A percentile compares a stretch with the other conserved stretches of the same genome.
These are phyloP conservation scores for Didymellaceae sp. DNA, from an alignment of 2,329 filamentous ascomycete species.

Conservation along the genomic window DNA sequence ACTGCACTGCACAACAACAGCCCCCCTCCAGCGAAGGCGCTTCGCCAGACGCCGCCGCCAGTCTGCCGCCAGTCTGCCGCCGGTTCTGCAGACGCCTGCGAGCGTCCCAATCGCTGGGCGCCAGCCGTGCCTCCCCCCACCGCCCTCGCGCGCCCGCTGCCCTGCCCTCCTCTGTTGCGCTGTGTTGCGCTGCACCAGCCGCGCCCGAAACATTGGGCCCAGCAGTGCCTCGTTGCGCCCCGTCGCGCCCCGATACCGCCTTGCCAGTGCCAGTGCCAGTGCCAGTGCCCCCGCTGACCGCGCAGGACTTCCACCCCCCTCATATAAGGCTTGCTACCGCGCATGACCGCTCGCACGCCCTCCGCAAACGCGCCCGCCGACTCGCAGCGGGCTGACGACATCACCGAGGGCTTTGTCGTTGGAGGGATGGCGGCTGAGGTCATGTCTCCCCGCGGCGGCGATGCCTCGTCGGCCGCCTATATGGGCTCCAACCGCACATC, in stretches of 20 bases:
- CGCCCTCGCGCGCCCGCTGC: conserved; percentile 40
- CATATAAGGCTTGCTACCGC: conserved; percentile 25
- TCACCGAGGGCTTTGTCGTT: conserved; percentile 37
- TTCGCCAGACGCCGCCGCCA: conserved; percentile 40
- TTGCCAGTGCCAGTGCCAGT: background rate
- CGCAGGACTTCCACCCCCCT: conserved; percentile 10
- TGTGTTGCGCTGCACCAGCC: background rate
- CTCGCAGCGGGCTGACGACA: conserved; percentile 38
- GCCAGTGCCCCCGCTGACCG: background rate
- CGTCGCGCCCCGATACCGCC: conserved; percentile 11
- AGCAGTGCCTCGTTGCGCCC: conserved; percentile 28
- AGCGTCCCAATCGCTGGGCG: conserved; percentile 33
- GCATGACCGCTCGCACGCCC: conserved; percentile 41
- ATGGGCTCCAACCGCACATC: conserved; percentile 49
- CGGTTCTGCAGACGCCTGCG: conserved; percentile 26
- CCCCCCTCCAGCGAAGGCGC: conserved; percentile 35
- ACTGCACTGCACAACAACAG: background rate
- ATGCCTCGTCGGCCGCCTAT: conserved; percentile 39
- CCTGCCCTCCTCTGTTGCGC: conserved; percentile 22
- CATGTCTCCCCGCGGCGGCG: conserved; percentile 44
- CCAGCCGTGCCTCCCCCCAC: too few species aligned
- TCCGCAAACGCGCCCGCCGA: conserved; percentile 26
- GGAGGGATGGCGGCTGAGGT: conserved; percentile 49
- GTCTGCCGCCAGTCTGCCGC: conserved; percentile 14
- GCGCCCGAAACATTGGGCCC: conserved; percentile 21